Conservation (phyloP, 768 basidiomycete species). For the Calocera cornea region DNA sequence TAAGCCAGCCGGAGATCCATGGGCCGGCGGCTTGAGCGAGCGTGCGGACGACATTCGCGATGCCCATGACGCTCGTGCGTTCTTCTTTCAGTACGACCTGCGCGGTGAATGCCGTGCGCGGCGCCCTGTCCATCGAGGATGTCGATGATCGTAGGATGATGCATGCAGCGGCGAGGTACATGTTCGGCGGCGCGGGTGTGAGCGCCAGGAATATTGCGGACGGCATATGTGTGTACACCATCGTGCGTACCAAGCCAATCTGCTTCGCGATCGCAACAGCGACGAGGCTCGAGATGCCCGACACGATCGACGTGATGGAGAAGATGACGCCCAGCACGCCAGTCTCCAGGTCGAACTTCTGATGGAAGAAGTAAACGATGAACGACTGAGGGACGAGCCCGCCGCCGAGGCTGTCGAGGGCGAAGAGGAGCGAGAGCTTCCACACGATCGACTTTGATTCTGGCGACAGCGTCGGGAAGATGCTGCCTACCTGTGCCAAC, state of each 20-base stretch:
- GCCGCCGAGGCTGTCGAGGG: constrained; percentile 18
- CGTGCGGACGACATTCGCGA: constrained; percentile 16
- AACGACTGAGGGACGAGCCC: constrained; percentile 17
- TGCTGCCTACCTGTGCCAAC: background rate
- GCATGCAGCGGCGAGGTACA: constrained; percentile 13
- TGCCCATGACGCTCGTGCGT: constrained; percentile 19
- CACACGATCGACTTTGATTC: constrained; percentile 16
- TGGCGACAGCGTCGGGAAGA: constrained; percentile 13
- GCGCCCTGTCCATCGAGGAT: constrained; percentile 20
- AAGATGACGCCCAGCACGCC: constrained; percentile 16
- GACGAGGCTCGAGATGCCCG: constrained; percentile 17
- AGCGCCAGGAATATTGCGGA: constrained; percentile 17
- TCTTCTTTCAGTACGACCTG: constrained; percentile 15
- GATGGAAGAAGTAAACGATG: constrained; percentile 16
- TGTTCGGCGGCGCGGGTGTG: constrained; percentile 14
- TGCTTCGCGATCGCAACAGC: constrained; percentile 18
- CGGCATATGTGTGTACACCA: constrained; percentile 15
- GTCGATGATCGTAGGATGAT: constrained; percentile 17
- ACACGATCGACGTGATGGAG: constrained; percentile 17
- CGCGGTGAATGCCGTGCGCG: constrained; percentile 19
- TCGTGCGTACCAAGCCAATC: constrained; percentile 12
- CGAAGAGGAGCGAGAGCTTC: constrained; percentile 18
- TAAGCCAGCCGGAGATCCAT: constrained; percentile 16
- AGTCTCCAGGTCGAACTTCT: constrained; percentile 13
- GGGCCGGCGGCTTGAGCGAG: constrained; percentile 17